Evolutionary conservation across 2,329 filamentous ascomycete genomes (phyloP).

Genomic region (Fusarium sp.): DNA sequence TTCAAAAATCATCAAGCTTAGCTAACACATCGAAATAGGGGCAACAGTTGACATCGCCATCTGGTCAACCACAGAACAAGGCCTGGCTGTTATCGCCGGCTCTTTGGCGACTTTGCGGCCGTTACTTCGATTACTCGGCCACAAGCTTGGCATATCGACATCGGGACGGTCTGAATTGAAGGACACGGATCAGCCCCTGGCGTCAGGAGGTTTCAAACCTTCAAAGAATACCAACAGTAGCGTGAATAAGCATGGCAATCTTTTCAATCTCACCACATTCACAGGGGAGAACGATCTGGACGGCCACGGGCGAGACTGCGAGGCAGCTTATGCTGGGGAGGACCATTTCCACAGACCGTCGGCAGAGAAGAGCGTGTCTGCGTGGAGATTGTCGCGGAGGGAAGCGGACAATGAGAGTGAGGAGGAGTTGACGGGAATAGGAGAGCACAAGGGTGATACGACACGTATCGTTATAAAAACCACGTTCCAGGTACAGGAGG

Average conservation of each 20-base stretch:
- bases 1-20: not conserved
- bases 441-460: constrained; percentile 16
- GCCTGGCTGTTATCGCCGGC: constrained; percentile 61
- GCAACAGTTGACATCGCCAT: constrained; percentile 58
- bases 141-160: constrained; percentile 47
- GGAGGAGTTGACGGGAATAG: constrained; percentile 33
- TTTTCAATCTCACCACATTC: constrained; percentile 47
- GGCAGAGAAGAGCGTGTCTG: constrained; percentile 27
- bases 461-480: constrained; percentile 32
- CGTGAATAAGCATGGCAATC: constrained; percentile 32
- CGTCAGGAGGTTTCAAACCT: constrained; percentile 12
- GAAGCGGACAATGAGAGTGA: constrained; percentile 33
- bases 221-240: constrained; percentile 20
- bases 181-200: constrained; percentile 30
- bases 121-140: constrained; percentile 51
- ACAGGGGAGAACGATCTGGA: constrained; percentile 40
- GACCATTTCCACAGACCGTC: constrained; percentile 29
- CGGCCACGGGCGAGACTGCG: constrained; percentile 33
- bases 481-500: constrained; percentile 27
- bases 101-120: constrained; percentile 60
- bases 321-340: constrained; percentile 35
- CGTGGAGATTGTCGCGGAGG: constrained; percentile 23
- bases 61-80: constrained; percentile 61
- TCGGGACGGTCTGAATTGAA: constrained; percentile 34
- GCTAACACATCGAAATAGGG: constrained; percentile 38